Conservation (phyloP, 768 basidiomycete species). For the Leucosporidium scottii region DNA sequence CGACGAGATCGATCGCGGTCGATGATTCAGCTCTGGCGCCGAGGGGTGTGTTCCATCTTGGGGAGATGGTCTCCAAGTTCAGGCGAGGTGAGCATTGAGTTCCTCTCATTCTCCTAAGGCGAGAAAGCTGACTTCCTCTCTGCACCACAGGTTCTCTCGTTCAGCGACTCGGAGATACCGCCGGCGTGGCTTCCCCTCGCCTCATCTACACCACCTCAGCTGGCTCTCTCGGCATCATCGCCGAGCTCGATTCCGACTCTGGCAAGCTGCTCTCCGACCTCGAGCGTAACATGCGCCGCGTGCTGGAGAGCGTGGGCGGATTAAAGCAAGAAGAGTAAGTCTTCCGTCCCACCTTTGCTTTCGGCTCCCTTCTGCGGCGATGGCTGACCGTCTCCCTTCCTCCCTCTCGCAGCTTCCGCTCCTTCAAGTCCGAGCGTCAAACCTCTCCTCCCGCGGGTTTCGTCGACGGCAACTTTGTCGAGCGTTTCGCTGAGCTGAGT, state of each 20-base stretch:
- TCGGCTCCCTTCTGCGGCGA: neutral
- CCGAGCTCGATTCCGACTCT: constrained; percentile 52
- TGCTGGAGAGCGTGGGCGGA: constrained; percentile 53
- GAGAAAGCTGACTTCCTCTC: neutral
- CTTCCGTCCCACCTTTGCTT: too few species aligned
- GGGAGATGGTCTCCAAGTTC: constrained; percentile 71
- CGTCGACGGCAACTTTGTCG: constrained; percentile 80
- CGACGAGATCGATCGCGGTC: constrained; percentile 47
- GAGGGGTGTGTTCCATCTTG: constrained; percentile 64
- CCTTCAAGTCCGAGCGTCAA: constrained; percentile 48
- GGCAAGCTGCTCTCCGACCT: constrained; percentile 60
- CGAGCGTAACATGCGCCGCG: constrained; percentile 63
- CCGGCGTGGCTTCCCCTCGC: constrained; percentile 49
- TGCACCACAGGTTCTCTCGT: constrained; percentile 52
- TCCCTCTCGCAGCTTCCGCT: constrained; percentile 53
- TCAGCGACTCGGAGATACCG: constrained; percentile 45
- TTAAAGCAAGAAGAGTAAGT: constrained; percentile 58
- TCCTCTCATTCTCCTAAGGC: constrained; percentile 37
- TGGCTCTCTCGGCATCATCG: constrained; percentile 68
- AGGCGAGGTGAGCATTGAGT: constrained; percentile 28
- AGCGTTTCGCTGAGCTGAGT: constrained; percentile 53
- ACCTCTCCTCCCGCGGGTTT: constrained; percentile 60
- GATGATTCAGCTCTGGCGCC: constrained; percentile 52
- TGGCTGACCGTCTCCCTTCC: neutral
- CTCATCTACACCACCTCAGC: constrained; percentile 69